phyloP scores from a whole-genome alignment of 1,284 basidiomycete species.

The Flammula alnicola region DNA sequence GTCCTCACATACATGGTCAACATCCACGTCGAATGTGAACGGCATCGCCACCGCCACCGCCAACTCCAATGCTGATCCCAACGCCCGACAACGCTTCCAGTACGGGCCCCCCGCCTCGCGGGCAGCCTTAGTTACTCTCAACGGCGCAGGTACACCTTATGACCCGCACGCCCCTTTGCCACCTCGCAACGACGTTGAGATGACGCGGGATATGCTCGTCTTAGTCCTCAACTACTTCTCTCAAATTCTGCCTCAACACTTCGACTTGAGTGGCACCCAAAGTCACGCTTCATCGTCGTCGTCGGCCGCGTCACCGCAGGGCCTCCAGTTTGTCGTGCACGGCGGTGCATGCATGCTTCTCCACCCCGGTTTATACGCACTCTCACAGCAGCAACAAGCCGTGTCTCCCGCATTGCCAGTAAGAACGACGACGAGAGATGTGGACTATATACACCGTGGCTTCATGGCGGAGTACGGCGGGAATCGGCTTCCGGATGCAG shows the following conservation, averaged over 20 bases:
- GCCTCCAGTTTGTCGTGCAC: constrained; percentile 62
- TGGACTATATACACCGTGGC: constrained; percentile 65
- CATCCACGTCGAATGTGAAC: background rate
- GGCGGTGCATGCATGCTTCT: constrained; percentile 74
- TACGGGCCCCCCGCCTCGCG: background rate
- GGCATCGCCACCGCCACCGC: background rate
- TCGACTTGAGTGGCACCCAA: constrained; percentile 10
- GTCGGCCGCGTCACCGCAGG: constrained; percentile 37
- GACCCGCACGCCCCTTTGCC: constrained; percentile 15
- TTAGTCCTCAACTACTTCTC: constrained; percentile 56
- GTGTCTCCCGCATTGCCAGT: constrained; percentile 28
- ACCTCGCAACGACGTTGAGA: constrained; percentile 34
- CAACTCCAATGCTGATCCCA: no score
- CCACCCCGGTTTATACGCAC: constrained; percentile 48
- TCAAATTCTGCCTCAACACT: constrained; percentile 37
- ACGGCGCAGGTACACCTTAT: background rate
- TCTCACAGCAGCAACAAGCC: constrained; percentile 36
- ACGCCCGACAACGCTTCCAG: background rate
- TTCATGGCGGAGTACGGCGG: constrained; percentile 56
- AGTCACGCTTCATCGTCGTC: constrained; percentile 21
- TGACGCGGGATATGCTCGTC: constrained; percentile 43
- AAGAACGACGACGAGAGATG: constrained; percentile 60
- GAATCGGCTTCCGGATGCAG: constrained; percentile 42
- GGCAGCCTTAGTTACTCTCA: background rate
- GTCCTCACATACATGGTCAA: background rate